Percentiles rank a stretch among this genome's conserved stretches.
These are phyloP conservation scores for Daldinia sp. DNA, from an alignment of 2,329 filamentous ascomycete species.

Conservation along the genomic window DNA sequence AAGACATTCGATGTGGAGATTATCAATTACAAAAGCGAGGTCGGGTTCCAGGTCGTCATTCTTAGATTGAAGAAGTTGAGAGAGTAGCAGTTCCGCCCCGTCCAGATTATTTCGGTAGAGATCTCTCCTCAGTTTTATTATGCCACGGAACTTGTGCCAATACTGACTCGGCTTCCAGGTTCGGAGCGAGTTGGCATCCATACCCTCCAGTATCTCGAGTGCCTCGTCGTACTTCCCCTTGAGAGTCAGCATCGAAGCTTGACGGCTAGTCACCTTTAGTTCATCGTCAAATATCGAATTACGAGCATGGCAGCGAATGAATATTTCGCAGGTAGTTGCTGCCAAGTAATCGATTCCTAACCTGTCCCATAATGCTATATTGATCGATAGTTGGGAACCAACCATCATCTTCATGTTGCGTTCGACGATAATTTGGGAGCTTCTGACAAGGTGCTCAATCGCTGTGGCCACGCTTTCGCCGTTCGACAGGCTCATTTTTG, in stretches of 20 bases:
- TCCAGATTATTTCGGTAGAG: slow-evolving; percentile 64
- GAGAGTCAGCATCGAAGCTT: slow-evolving; percentile 71
- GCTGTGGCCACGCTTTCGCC: slow-evolving; percentile 71
- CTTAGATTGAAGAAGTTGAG: slow-evolving; percentile 61
- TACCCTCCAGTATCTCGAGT: slow-evolving; percentile 63
- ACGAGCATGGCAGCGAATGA: slow-evolving; percentile 74
- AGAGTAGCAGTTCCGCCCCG: slow-evolving; percentile 60
- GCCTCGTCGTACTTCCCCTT: slow-evolving; percentile 77
- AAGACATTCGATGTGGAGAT: slow-evolving; percentile 61
- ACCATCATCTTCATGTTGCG: slow-evolving; percentile 77
- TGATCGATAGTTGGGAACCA: slow-evolving; percentile 76
- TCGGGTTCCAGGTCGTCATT: slow-evolving; percentile 61
- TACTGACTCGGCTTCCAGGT: slow-evolving; percentile 82
- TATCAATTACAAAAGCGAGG: slow-evolving; percentile 59
- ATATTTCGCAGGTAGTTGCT: slow-evolving; percentile 72
- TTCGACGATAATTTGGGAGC: slow-evolving; percentile 81
- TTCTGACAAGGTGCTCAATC: slow-evolving; percentile 81
- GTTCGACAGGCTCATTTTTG: slow-evolving; percentile 77
- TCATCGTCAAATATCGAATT: slow-evolving; percentile 74
- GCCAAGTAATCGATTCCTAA: slow-evolving; percentile 70
- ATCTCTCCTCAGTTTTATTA: slow-evolving; percentile 71
- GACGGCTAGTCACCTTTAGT: slow-evolving; percentile 76
- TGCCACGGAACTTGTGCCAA: slow-evolving; percentile 70
- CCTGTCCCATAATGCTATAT: slow-evolving; percentile 77
- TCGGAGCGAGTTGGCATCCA: slow-evolving; percentile 69